Percentiles rank a stretch among this genome's conserved stretches.
phyloP scores from a whole-genome alignment of 78 protist species.

The Anaeramoeba flamelloides region DNA sequence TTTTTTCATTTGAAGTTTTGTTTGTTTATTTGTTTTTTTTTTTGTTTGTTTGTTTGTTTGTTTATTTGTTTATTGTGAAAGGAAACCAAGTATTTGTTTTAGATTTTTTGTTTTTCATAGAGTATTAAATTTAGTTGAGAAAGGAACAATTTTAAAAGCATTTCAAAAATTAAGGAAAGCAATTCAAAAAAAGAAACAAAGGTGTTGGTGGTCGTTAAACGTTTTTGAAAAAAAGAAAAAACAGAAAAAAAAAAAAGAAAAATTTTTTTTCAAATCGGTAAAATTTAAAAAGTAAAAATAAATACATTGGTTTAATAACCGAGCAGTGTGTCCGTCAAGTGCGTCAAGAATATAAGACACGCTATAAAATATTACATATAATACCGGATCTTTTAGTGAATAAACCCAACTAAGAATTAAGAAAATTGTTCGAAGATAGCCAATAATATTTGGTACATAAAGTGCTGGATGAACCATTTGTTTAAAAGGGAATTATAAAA shows the following conservation, averaged over 20 bases:
- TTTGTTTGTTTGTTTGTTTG: background rate
- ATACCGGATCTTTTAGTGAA: background rate
- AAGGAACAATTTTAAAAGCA: no score
- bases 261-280: background rate
- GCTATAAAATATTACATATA: background rate
- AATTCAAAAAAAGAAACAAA: no score
- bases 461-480: no score
- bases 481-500: no score
- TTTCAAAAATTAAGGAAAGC: no score
- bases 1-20: background rate
- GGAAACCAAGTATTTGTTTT: background rate
- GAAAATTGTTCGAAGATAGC: background rate
- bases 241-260: no score
- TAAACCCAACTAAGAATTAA: background rate
- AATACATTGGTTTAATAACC: background rate
- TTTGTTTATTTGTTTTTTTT: background rate
- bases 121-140: no score
- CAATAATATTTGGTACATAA: background rate
- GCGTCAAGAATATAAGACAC: background rate
- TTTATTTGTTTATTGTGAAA: background rate
- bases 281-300: background rate
- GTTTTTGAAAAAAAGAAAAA: no score
- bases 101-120: no score
- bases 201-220: no score
- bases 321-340: background rate